Evolutionary conservation across 176 grass and related monocot genomes (phyloP).

Genomic region (Bothriochloa decipiens): DNA sequence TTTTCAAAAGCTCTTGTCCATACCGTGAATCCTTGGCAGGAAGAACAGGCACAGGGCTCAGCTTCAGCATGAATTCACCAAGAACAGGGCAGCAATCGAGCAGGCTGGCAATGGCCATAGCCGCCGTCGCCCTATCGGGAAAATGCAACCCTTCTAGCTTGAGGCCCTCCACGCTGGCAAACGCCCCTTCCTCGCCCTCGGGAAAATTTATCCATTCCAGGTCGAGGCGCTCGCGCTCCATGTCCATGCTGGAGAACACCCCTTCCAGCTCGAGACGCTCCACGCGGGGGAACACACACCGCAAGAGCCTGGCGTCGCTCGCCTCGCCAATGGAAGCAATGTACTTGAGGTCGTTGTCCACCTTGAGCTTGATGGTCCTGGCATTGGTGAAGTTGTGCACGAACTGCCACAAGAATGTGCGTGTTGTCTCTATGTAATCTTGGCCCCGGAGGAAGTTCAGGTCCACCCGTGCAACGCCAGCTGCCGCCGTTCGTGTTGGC

Average conservation of each 20-base stretch:
- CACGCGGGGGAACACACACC: neutral
- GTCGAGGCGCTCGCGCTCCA: no score
- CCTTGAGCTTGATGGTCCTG: conserved; percentile 21
- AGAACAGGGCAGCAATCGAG: conserved; percentile 1
- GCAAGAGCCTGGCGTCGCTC: no score
- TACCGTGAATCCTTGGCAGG: neutral
- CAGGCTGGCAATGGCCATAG: conserved; percentile 8
- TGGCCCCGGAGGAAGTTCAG: neutral
- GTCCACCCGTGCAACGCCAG: neutral
- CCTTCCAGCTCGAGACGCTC: conserved; percentile 17
- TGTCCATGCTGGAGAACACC: neutral
- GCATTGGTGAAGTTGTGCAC: neutral
- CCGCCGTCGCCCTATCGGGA: neutral
- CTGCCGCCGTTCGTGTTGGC: neutral
- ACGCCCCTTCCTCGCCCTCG: no score
- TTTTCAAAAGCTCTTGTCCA: neutral
- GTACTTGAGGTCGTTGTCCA: neutral
- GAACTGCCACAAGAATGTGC: neutral
- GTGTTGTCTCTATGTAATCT: no score
- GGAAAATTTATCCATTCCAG: no score
- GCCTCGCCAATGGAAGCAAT: neutral
- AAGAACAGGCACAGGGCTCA: neutral
- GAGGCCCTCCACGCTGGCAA: neutral
- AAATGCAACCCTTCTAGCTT: neutral
- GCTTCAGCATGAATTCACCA: neutral